Percentiles rank a stretch among this genome's conserved stretches.
Evolutionary conservation across 352 stramenopile species (phyloP).

Genomic region (Blastocystis sp.): DNA sequence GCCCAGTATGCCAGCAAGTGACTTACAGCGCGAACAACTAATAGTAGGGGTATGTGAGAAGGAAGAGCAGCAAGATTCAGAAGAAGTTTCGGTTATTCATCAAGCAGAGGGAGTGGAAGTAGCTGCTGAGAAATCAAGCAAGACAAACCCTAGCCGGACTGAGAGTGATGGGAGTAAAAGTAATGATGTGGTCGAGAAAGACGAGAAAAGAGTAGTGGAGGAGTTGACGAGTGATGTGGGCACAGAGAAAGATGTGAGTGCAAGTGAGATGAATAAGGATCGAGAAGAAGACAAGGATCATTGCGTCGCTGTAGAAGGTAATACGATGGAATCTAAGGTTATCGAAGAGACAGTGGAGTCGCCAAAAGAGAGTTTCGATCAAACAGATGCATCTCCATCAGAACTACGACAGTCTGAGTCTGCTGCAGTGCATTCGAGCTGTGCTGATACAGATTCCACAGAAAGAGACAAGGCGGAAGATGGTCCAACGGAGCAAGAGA

Average conservation of each 20-base stretch:
- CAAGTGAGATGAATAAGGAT: neutral
- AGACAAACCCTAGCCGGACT: neutral
- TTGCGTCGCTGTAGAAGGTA: too few species aligned
- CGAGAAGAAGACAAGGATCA: neutral
- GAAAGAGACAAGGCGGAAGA: neutral
- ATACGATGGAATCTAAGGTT: too few species aligned
- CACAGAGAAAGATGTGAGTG: neutral
- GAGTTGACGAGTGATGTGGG: neutral
- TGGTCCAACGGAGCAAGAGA: neutral
- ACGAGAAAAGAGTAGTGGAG: neutral
- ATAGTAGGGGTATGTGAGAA: too few species aligned
- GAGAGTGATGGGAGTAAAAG: neutral
- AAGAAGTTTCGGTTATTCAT: too few species aligned
- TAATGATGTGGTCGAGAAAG: neutral
- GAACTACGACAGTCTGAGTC: too few species aligned
- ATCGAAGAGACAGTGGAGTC: neutral
- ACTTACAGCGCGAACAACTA: too few species aligned
- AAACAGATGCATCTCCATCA: neutral
- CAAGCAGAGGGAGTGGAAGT: neutral
- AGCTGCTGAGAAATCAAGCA: neutral
- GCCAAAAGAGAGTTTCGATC: neutral
- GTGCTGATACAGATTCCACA: neutral
- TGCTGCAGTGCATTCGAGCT: too few species aligned
- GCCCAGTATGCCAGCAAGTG: neutral
- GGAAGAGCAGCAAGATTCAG: too few species aligned